Evolutionary conservation across 2,329 filamentous ascomycete species (phyloP).

Genomic region (Exophiala oligosperma): DNA sequence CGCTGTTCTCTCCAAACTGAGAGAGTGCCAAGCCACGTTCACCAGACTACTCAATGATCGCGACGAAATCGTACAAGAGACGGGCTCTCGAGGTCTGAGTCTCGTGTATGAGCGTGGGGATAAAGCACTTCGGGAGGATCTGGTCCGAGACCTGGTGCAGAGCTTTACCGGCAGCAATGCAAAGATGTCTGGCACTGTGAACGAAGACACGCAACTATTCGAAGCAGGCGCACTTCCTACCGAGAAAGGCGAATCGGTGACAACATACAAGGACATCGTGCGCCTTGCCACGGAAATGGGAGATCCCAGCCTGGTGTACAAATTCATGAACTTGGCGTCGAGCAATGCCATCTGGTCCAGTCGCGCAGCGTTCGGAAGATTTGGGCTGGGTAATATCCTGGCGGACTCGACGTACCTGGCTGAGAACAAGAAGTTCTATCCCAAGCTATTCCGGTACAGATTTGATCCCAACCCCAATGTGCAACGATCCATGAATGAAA

Average conservation of each 20-base stretch:
- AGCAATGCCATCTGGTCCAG: constrained; percentile 97
- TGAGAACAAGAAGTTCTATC: constrained; percentile 90
- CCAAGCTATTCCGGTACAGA: constrained; percentile 89
- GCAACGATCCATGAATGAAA: constrained; percentile 92
- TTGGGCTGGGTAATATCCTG: constrained; percentile 87
- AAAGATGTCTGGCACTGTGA: constrained; percentile 73
- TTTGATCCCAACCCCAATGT: constrained; percentile 96
- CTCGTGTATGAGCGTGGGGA: constrained; percentile 93
- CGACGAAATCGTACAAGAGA: constrained; percentile 94
- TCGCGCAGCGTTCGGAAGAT: constrained; percentile 91
- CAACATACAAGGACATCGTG: constrained; percentile 97
- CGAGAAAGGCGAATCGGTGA: constrained; percentile 83
- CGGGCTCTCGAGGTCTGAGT: constrained; percentile 85
- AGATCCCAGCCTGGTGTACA: constrained; percentile 93
- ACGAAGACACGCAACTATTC: constrained; percentile 88
- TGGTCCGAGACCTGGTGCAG: constrained; percentile 83
- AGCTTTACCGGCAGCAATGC: constrained; percentile 80
- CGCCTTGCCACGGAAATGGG: constrained; percentile 94
- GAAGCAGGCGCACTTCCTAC: constrained; percentile 88
- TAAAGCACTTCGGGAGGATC: constrained; percentile 71
- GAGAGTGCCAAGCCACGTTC: constrained; percentile 82
- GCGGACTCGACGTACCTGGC: constrained; percentile 76
- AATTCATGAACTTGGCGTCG: constrained; percentile 95
- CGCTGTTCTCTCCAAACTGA: constrained; percentile 67
- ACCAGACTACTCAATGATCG: constrained; percentile 82